These are phyloP conservation scores for Avena sativa DNA, from an alignment of 176 grass and related monocot genomes.

Conservation along the genomic window DNA sequence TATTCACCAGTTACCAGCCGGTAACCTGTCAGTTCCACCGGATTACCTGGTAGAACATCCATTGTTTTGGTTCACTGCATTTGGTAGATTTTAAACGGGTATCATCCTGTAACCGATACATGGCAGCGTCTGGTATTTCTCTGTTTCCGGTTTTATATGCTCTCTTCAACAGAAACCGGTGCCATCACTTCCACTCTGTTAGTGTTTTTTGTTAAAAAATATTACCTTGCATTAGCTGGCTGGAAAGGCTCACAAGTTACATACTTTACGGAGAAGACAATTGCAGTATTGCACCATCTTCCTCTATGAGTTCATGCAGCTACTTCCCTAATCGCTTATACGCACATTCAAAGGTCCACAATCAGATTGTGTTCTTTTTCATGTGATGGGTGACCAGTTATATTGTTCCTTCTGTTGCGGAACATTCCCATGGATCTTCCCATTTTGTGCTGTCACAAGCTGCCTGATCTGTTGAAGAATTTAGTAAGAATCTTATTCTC, in stretches of 20 bases:
- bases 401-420: conserved; percentile 48
- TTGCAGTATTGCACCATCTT: not conserved
- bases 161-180: not conserved
- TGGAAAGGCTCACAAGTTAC: not conserved
- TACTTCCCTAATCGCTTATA: conserved; percentile 17
- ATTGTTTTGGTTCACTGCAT: not conserved
- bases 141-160: not conserved
- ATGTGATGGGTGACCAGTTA: conserved; percentile 24
- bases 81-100: not conserved
- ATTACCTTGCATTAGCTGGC: not conserved
- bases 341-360: conserved; percentile 32
- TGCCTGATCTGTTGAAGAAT: conserved; percentile 38
- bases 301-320: conserved; percentile 22
- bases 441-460: conserved; percentile 48
- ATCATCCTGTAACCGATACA: not conserved
- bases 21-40: not conserved
- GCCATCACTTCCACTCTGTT: not conserved
- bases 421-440: conserved; percentile 66
- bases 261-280: conserved; percentile 3
- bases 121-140: not conserved
- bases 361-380: conserved; percentile 27
- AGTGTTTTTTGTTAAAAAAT: not conserved
- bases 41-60: not conserved
- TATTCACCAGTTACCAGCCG: not conserved
- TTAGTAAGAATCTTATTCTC: conserved; percentile 47